Base-by-base conservation (phyloP, 148 eudicot species). In the Salicornia ramosissima region DNA sequence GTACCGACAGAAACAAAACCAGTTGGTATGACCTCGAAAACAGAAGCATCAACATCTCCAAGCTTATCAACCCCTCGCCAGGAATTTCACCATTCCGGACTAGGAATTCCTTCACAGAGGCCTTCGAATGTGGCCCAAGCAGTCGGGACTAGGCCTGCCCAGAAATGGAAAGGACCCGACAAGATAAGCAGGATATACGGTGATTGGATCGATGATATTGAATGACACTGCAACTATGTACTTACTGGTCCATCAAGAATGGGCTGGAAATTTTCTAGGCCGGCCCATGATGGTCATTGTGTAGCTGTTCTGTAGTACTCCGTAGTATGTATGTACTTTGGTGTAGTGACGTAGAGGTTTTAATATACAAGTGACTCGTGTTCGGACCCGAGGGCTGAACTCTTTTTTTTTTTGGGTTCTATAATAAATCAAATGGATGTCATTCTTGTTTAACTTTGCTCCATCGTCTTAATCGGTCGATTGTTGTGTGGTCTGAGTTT, bases 121-220 rank as follows among this genome's bases (percentile, higher is more conserved):
- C 52, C 79, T 70, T 74, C 87, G 6, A 80, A 64, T 59, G 80
- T 76, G 34, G 66, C 57, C 49, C 90, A 78, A 75, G 75, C 53
- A 8, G 75, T 51, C 28, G 95, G 90, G 29, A 88, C 77, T 36
- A 84, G 96, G 57, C 52, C 82, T 36, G 46, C 55, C 45, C 88
- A 84, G 65, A 89, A 89, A 69, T 91, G 97, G 97, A 90, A 90
- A 63, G 96, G 96, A 21, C 97, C 97, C 0, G 90, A 91, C 78
- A 91, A 89, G 75, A 91, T 91, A 65, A 91, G 97, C 74, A 78
- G 86, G 70, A 91, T 91, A 73, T 91, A 91, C 71, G 97, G 97
- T 30, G 97, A 91, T 75, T 91, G 97, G 97, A 91, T 91, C 22
- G 97, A 89, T 51, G 96, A 91, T 62, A 67, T 85, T 57, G 85